Conservation (phyloP, 495 filamentous ascomycete species). For the Penicillium pancosmium region DNA sequence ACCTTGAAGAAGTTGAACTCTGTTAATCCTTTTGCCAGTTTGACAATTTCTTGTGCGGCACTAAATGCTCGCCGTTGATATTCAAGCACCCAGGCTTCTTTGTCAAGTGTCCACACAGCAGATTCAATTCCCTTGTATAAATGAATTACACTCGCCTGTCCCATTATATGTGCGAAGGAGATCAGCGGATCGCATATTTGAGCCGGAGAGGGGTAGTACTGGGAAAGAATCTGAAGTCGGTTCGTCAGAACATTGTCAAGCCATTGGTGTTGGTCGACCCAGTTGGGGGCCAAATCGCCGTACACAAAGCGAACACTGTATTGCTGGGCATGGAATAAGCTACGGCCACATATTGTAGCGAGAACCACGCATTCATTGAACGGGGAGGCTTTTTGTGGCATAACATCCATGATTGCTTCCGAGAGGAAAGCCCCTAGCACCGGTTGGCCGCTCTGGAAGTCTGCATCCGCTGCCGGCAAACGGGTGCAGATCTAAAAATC, state of each 20-base stretch:
- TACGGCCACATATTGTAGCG: constrained; percentile 50
- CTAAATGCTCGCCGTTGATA: constrained; percentile 7
- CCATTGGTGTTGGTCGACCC: constrained; percentile 46
- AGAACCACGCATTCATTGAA: constrained; percentile 53
- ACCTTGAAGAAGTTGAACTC: constrained; percentile 8
- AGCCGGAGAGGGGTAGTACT: constrained; percentile 15
- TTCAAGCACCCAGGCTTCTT: constrained; percentile 6
- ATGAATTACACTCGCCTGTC: constrained; percentile 44
- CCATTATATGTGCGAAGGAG: constrained; percentile 48
- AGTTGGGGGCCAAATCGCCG: constrained; percentile 3
- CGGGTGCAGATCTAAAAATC: constrained; percentile 23
- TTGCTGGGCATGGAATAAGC: constrained; percentile 44
- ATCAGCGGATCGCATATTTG: constrained; percentile 33
- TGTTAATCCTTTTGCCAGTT: constrained; percentile 14
- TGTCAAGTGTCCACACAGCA: constrained; percentile 3
- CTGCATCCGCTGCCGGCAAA: constrained; percentile 38
- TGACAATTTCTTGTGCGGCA: constrained; percentile 1
- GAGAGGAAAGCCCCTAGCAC: constrained; percentile 45
- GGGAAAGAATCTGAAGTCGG: constrained; percentile 32
- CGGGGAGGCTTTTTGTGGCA: constrained; percentile 32
- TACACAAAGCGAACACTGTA: constrained; percentile 42
- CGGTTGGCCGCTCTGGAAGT: constrained; percentile 52
- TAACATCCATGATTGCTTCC: constrained; percentile 42
- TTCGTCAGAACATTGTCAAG: constrained; percentile 43
- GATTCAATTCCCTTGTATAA: constrained; percentile 28